Percentiles rank a stretch among this genome's conserved stretches.
phyloP scores from a whole-genome alignment of 129 eudicot genomes.

The Centaurea solstitialis region DNA sequence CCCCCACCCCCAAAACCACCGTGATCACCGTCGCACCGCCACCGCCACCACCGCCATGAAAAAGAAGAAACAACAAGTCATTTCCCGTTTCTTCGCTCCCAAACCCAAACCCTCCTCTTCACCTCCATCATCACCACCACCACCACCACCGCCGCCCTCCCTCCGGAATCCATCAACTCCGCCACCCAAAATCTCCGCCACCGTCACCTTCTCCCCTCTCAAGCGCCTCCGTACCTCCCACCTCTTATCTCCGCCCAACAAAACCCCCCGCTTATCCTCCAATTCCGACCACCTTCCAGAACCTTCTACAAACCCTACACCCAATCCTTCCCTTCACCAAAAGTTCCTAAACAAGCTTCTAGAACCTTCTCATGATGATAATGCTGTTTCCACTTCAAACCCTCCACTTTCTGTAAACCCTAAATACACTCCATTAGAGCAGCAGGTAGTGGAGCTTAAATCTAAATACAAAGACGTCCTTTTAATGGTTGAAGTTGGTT shows the following conservation, averaged over 20 bases:
- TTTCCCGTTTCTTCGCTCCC: slow-evolving; percentile 95
- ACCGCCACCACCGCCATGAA: slow-evolving; percentile 49
- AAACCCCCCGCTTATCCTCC: slow-evolving; percentile 39
- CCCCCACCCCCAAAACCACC: slow-evolving; percentile 16
- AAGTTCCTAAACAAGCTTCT: slow-evolving; percentile 72
- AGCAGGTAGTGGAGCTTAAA: slow-evolving; percentile 85
- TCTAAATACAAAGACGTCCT: slow-evolving; percentile 72
- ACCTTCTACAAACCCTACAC: slow-evolving; percentile 29
- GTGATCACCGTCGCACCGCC: slow-evolving; percentile 21
- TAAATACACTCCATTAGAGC: slow-evolving; percentile 86
- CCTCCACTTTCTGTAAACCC: slow-evolving; percentile 10
- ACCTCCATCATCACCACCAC: slow-evolving; percentile 25
- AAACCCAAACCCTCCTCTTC: slow-evolving; percentile 52
- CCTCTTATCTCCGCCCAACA: slow-evolving; percentile 49
- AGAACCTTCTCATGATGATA: slow-evolving; percentile 50
- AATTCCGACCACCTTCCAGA: slow-evolving; percentile 10
- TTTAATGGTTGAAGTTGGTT: slow-evolving; percentile 94
- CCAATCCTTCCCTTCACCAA: slow-evolving; percentile 70
- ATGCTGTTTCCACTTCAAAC: slow-evolving; percentile 39
- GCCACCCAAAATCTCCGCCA: slow-evolving; percentile 71
- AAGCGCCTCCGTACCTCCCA: slow-evolving; percentile 71
- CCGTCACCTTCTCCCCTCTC: slow-evolving; percentile 71
- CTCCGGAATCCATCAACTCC: slow-evolving; percentile 36
- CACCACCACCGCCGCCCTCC: slow-evolving; percentile 7
- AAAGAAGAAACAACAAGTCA: slow-evolving; percentile 80